These are phyloP conservation scores for Aureobasidium sp. DNA, from an alignment of 2,329 filamentous ascomycete genomes.

Conservation along the genomic window DNA sequence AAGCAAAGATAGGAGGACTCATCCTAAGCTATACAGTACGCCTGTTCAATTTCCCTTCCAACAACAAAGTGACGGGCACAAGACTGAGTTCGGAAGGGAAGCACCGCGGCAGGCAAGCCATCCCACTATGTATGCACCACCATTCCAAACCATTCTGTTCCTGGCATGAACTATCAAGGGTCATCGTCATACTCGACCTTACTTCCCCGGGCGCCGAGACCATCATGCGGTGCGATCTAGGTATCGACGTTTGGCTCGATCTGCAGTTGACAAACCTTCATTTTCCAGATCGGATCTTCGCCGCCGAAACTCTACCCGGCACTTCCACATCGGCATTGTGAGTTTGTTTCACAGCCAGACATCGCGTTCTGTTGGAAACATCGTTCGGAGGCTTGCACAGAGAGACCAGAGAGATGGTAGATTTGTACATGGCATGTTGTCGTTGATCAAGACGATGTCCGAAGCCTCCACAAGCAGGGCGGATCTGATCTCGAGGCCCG, in stretches of 20 bases:
- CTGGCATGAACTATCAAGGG: conserved; percentile 5
- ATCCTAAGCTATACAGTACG: not conserved
- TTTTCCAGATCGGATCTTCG: not conserved
- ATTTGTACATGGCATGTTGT: too few relatives aligned
- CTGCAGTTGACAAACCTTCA: conserved; percentile 5
- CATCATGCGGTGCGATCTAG: conserved; percentile 7
- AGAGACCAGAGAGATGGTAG: too few relatives aligned
- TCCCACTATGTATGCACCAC: not conserved
- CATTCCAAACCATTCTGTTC: not conserved
- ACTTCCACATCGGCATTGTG: not conserved
- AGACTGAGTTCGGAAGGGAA: not conserved
- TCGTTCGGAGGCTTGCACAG: too few relatives aligned
- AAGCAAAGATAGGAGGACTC: conserved; percentile 11
- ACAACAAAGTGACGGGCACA: not conserved
- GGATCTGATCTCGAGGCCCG: not conserved
- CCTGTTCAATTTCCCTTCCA: not conserved
- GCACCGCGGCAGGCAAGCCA: not conserved
- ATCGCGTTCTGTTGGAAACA: too few relatives aligned
- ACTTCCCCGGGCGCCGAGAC: conserved; percentile 10
- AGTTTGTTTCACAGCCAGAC: not conserved
- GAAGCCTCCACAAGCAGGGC: not conserved
- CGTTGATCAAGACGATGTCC: not conserved
- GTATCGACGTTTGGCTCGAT: conserved; percentile 5
- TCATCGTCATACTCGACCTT: conserved; percentile 2
- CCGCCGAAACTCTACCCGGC: not conserved